Conservation (phyloP, 306 rosid genomes). For the Medicago lupulina region DNA sequence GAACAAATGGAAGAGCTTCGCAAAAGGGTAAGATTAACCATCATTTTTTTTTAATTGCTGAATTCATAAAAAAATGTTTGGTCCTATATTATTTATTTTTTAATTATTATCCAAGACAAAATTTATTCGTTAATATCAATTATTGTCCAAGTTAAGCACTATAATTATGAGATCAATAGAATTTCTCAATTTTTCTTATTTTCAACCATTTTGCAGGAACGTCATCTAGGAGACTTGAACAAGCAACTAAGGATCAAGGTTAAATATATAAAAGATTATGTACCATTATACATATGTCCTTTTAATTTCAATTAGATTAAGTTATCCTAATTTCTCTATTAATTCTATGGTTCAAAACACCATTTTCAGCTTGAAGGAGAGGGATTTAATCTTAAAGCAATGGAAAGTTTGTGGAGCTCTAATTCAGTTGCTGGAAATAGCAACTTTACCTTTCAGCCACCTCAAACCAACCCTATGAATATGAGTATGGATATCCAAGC, state of each 20-base stretch:
- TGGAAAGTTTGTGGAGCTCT: slow-evolving; percentile 69
- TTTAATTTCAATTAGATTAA: not conserved
- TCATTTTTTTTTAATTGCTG: no score
- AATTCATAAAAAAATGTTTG: no score
- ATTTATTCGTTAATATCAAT: not conserved
- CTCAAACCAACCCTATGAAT: slow-evolving; percentile 55
- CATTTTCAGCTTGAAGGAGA: slow-evolving; percentile 72
- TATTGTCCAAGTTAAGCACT: not conserved
- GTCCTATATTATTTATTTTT: not conserved
- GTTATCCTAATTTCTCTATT: not conserved
- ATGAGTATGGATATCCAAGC: slow-evolving; percentile 54
- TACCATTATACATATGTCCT: not conserved
- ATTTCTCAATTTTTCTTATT: not conserved
- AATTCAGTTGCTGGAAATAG: slow-evolving; percentile 55
- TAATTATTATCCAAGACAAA: not conserved
- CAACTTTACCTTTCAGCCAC: slow-evolving; percentile 57
- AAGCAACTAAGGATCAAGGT: slow-evolving; percentile 80
- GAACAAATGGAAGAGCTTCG: slow-evolving; percentile 90
- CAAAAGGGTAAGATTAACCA: slow-evolving; percentile 53
- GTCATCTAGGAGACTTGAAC: slow-evolving; percentile 77
- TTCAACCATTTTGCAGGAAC: slow-evolving; percentile 61
- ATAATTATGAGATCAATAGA: not conserved
- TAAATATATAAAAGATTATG: not conserved
- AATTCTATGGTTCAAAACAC: not conserved
- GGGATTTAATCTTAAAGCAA: slow-evolving; percentile 64